These are phyloP conservation scores for Crucibulum laeve DNA, from an alignment of 768 basidiomycete genomes.

Conservation along the genomic window DNA sequence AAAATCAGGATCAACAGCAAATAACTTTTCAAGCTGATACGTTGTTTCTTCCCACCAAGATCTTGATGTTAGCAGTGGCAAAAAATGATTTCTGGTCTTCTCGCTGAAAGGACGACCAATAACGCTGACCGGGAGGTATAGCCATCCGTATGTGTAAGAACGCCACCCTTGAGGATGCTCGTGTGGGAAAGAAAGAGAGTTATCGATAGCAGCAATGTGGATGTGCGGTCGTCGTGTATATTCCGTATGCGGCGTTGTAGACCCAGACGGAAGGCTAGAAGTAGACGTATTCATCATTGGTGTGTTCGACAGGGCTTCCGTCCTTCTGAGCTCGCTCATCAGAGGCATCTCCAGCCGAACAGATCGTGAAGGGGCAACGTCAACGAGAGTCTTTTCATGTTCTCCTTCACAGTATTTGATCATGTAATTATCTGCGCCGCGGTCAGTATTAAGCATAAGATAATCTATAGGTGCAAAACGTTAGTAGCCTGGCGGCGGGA, in stretches of 20 bases:
- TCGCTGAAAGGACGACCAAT: constrained; percentile 86
- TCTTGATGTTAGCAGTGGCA: constrained; percentile 79
- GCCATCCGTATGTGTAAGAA: constrained; percentile 85
- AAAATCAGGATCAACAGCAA: constrained; percentile 80
- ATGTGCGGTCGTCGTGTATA: constrained; percentile 73
- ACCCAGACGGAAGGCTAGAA: constrained; percentile 29
- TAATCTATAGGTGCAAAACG: constrained; percentile 49
- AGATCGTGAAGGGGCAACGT: constrained; percentile 73
- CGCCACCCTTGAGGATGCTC: constrained; percentile 80
- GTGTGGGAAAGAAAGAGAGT: constrained; percentile 88
- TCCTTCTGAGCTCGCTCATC: constrained; percentile 64
- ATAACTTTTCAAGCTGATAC: constrained; percentile 68
- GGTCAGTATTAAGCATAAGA: constrained; percentile 90
- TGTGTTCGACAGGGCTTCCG: constrained; percentile 29
- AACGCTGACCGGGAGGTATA: constrained; percentile 80
- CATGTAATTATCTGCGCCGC: constrained; percentile 89
- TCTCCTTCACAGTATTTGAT: constrained; percentile 84
- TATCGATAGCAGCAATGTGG: constrained; percentile 91
- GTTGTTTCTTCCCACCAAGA: constrained; percentile 90
- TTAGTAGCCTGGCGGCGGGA: background rate
- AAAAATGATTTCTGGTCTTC: constrained; percentile 75
- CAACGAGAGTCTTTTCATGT: constrained; percentile 73
- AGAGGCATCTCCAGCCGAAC: constrained; percentile 64
- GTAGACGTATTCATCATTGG: constrained; percentile 36
- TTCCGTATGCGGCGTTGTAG: constrained; percentile 31